Evolutionary conservation across 2,329 filamentous ascomycete genomes (phyloP).

Genomic region (Diaporthe citriasiana): DNA sequence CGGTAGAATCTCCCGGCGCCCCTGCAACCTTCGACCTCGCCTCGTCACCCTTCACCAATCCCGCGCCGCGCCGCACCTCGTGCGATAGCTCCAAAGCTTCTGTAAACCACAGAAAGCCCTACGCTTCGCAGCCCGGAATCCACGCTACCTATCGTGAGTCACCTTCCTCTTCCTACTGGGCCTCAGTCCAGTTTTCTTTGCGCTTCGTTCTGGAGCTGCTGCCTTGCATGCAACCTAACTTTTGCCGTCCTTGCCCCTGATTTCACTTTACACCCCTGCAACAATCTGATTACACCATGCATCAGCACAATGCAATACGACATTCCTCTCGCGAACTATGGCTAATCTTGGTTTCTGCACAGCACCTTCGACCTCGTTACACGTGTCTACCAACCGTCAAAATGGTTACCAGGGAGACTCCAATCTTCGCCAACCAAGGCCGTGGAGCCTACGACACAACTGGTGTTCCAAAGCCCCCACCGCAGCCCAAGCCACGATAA

Average conservation of each 20-base stretch:
- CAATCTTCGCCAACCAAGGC: constrained; percentile 52
- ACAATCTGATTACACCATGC: constrained; percentile 37
- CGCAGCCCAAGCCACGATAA: constrained; percentile 53
- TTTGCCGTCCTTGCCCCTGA: constrained; percentile 31
- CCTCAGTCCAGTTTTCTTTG: neutral
- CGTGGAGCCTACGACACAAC: constrained; percentile 56
- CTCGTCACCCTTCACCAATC: constrained; percentile 46
- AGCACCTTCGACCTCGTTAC: constrained; percentile 37
- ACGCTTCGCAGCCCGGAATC: constrained; percentile 40
- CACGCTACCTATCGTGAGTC: constrained; percentile 49
- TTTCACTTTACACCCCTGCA: constrained; percentile 39
- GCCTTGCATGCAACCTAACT: constrained; percentile 36
- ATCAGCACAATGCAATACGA: constrained; percentile 17
- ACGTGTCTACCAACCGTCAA: constrained; percentile 43
- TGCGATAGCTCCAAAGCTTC: constrained; percentile 28
- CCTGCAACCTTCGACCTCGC: constrained; percentile 47
- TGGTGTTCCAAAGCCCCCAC: constrained; percentile 54
- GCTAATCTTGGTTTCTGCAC: constrained; percentile 46
- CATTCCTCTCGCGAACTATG: constrained; percentile 17
- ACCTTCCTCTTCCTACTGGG: constrained; percentile 32
- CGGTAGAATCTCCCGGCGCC: constrained; percentile 45
- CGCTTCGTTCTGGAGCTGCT: constrained; percentile 29
- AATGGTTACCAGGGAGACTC: constrained; percentile 52
- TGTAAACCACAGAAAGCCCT: constrained; percentile 37
- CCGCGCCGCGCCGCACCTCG: constrained; percentile 44